Evolutionary conservation across 306 rosid genomes (phyloP), one percentile per base, ranked within the genome.

Genomic region (Mimosa pudica): DNA sequence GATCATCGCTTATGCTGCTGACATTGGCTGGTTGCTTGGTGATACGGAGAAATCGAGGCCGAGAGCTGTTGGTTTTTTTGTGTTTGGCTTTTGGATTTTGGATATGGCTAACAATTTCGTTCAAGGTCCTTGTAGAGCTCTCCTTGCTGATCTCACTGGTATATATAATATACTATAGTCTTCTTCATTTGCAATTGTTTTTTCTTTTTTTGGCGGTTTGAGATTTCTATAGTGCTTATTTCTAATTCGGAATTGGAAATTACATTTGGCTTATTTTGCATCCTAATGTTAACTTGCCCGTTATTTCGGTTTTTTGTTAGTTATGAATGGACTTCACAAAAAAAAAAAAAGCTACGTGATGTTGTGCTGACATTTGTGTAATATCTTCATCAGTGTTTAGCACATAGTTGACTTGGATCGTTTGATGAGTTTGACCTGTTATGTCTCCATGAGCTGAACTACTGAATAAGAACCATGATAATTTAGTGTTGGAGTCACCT

Each of bases 111-210:
- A 92, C 76, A 92, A 92, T 69, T 79, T 89, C 84, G 91, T 87
- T 70, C 96, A 90, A 77, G 94, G 97, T 71, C 96, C 97, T 75
- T 93, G 97, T 73, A 83, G 96, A 88, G 96, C 97, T 44, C 80
- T 90, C 82, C 98, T 95, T 7, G 98, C 88, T 69, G 98, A 93
- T 96, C 97, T 91, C 80, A 96, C 96, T 14, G 97, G 96, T 93
- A 82, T 24, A 24, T 24, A 24, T 24, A 24, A 24, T 24, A 24
- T 24, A 24, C 30, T 24, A 24, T 12, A 4, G 52, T 18, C 73
- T 1, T 45, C 24, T 24, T 63, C 12, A 35, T 63, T 45, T 70
- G 33, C 55, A 41, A 32, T 45, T 17, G n/a, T 32, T 32, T 18
- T 24, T 24, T 24, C 30, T 24, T 24, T 24, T 24, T 24, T 7